phyloP scores from a whole-genome alignment of 2,329 filamentous ascomycete genomes.

The Penicillium sp. region DNA sequence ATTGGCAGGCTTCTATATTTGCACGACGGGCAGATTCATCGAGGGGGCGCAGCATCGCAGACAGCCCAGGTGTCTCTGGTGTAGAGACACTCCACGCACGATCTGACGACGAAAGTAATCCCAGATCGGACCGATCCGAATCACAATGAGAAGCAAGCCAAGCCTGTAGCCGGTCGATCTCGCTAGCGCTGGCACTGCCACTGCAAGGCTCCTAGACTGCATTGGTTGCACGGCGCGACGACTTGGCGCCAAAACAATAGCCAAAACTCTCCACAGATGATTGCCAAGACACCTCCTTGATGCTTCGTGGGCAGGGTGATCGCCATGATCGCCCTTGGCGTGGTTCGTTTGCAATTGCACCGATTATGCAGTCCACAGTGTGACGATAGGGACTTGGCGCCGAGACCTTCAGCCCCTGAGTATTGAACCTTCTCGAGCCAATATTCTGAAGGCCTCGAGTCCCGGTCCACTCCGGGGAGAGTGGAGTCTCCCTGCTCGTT shows the following conservation, averaged over 20 bases:
- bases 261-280: background rate
- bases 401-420: background rate
- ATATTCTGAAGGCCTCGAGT: background rate
- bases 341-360: conserved; percentile 12
- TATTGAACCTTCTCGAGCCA: background rate
- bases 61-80: background rate
- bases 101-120: background rate
- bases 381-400: background rate
- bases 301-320: conserved; percentile 7
- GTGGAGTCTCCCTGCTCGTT: background rate
- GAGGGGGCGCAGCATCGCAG: background rate
- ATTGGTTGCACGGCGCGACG: conserved; percentile 6
- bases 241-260: conserved; percentile 15
- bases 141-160: conserved; percentile 2
- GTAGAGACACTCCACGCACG: background rate
- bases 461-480: background rate
- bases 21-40: background rate
- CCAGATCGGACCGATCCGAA: conserved; percentile 9
- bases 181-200: background rate
- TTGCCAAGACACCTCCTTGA: conserved; percentile 11
- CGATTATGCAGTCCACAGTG: background rate
- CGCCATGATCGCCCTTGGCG: conserved; percentile 22
- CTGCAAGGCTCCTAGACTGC: conserved; percentile 1
- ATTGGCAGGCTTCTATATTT: background rate
- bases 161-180: conserved; percentile 11